These are phyloP conservation scores for Entophlyctis helioformis DNA, from an alignment of 192 early-diverging fungal species.

Conservation along the genomic window DNA sequence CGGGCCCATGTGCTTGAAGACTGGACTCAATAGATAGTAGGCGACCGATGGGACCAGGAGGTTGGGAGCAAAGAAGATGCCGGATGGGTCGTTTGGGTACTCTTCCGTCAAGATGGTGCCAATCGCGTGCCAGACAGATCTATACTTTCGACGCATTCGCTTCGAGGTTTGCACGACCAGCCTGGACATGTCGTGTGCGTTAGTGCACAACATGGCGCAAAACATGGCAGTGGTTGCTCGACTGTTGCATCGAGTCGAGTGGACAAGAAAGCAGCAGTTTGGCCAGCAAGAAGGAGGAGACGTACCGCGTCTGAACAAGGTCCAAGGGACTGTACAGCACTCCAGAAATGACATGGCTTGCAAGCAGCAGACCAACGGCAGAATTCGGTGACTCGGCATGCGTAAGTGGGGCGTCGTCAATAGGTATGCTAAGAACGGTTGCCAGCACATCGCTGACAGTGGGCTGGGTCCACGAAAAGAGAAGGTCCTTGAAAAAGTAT, in stretches of 20 bases:
- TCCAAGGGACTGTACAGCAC: slow-evolving; percentile 80
- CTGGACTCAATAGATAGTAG: slow-evolving; percentile 57
- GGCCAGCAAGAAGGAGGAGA: neutral
- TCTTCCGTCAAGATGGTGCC: slow-evolving; percentile 74
- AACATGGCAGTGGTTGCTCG: no score
- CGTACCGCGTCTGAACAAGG: slow-evolving; percentile 67
- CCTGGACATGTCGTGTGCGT: slow-evolving; percentile 14
- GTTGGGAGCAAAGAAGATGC: slow-evolving; percentile 67
- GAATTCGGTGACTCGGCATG: slow-evolving; percentile 4
- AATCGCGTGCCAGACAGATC: slow-evolving; percentile 62
- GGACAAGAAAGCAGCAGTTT: neutral
- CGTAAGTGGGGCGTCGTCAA: slow-evolving; percentile 7
- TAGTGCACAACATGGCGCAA: no score
- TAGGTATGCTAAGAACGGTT: slow-evolving; percentile 15
- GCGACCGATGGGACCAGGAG: no score
- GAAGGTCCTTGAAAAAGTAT: slow-evolving; percentile 66
- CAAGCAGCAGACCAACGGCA: slow-evolving; percentile 22
- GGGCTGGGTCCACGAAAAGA: slow-evolving; percentile 62
- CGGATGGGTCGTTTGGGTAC: slow-evolving; percentile 54
- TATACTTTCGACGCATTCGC: slow-evolving; percentile 78
- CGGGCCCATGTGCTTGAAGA: slow-evolving; percentile 54
- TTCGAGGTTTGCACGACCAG: slow-evolving; percentile 75
- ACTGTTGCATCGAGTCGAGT: neutral
- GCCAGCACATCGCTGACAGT: slow-evolving; percentile 39
- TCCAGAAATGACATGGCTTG: slow-evolving; percentile 64